A percentile compares a stretch with the other conserved stretches of the same genome.
These are phyloP conservation scores for Phytophthora meadii DNA, from an alignment of 352 stramenopile species.

Conservation along the genomic window DNA sequence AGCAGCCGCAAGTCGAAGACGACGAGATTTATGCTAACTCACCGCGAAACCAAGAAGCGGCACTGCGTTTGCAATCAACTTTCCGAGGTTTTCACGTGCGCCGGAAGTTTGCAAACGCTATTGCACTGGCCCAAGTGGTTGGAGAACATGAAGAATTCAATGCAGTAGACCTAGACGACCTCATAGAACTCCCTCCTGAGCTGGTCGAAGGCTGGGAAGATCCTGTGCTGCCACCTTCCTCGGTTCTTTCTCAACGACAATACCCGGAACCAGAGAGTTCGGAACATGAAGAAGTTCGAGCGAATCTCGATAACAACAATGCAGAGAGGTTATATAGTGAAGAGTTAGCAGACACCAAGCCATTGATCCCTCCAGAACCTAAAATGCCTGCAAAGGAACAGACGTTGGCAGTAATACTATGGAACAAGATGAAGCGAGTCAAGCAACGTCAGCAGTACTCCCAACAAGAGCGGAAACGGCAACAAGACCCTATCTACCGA, in stretches of 20 bases:
- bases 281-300: conserved; percentile 14
- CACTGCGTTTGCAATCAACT: conserved; percentile 66
- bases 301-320: conserved; percentile 8
- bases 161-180: conserved; percentile 64
- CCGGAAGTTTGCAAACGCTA: conserved; percentile 66
- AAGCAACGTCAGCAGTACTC: conserved; percentile 53
- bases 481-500: conserved; percentile 64
- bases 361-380: background rate
- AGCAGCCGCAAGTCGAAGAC: conserved; percentile 14
- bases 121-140: conserved; percentile 54
- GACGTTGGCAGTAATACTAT: conserved; percentile 56
- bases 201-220: conserved; percentile 68
- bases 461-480: conserved; percentile 41
- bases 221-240: conserved; percentile 38
- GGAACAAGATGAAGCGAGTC: conserved; percentile 71
- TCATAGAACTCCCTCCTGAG: conserved; percentile 63
- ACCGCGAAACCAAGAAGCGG: conserved; percentile 35
- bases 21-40: conserved; percentile 7
- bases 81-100: conserved; percentile 75
- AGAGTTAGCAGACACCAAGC: conserved; percentile 1
- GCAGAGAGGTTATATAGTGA: conserved; percentile 1
- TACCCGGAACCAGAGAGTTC: background rate
- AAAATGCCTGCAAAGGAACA: conserved; percentile 22
- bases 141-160: conserved; percentile 41
- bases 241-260: background rate